A percentile compares a stretch with the other conserved stretches of the same genome.
These are phyloP conservation scores for Picea sitchensis DNA, from an alignment of 75 land plant species.

Conservation along the genomic window DNA sequence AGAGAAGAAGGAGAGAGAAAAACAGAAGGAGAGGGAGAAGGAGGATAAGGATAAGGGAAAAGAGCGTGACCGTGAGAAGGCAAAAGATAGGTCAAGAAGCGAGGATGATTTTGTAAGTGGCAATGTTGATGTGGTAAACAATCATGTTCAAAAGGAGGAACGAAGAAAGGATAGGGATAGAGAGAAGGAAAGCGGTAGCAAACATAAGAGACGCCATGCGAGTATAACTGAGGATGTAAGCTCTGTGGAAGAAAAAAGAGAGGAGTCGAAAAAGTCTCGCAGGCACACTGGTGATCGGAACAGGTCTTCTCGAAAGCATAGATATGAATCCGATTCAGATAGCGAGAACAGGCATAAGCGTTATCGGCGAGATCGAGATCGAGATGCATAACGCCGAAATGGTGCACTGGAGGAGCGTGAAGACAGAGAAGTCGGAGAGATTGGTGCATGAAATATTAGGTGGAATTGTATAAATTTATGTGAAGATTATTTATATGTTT, in stretches of 20 bases:
- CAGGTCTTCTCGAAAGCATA: constrained; percentile 82
- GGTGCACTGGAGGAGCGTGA: constrained; percentile 81
- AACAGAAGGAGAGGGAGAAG: constrained; percentile 32
- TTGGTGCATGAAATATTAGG: constrained; percentile 26
- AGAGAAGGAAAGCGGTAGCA: constrained; percentile 76
- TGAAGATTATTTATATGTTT: too few relatives aligned
- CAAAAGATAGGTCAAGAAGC: constrained; percentile 48
- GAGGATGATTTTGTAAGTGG: constrained; percentile 48
- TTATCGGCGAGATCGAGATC: constrained; percentile 55
- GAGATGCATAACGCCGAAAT: constrained; percentile 61
- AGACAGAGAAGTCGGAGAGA: constrained; percentile 97
- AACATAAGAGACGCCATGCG: constrained; percentile 77
- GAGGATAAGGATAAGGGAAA: constrained; percentile 44
- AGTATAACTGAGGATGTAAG: constrained; percentile 56
- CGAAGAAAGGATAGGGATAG: constrained; percentile 42
- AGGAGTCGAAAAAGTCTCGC: constrained; percentile 69
- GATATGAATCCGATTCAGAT: constrained; percentile 74
- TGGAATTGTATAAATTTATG: too few relatives aligned
- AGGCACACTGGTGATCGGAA: constrained; percentile 75
- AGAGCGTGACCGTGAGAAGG: constrained; percentile 61
- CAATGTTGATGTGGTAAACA: constrained; percentile 48
- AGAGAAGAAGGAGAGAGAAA: constrained; percentile 13
- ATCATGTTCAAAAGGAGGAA: constrained; percentile 57
- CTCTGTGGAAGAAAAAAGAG: constrained; percentile 80
- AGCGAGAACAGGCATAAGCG: constrained; percentile 76